phyloP scores from a whole-genome alignment of 768 basidiomycete species.

The Hericium rajendrae region DNA sequence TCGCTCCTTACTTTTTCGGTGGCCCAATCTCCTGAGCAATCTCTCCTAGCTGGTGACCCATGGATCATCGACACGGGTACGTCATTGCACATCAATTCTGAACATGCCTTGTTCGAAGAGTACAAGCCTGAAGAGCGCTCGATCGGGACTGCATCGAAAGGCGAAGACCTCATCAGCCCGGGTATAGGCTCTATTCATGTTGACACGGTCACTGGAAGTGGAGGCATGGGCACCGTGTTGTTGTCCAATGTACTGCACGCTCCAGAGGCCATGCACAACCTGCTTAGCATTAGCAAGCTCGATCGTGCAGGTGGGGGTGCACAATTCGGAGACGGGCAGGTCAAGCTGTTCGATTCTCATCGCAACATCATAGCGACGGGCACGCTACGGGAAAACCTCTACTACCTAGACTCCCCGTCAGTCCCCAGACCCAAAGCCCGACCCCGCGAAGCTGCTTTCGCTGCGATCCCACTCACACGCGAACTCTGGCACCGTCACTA shows the following conservation, averaged over 20 bases:
- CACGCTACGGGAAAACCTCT: too few species aligned
- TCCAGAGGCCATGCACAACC: not conserved
- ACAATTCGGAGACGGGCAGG: too few species aligned
- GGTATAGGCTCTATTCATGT: not conserved
- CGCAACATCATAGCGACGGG: too few species aligned
- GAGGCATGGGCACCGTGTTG: not conserved
- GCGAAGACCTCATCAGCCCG: not conserved
- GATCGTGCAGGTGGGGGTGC: not conserved
- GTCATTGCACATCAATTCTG: not conserved
- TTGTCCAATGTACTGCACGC: not conserved
- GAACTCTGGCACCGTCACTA: not conserved
- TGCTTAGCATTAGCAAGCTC: not conserved
- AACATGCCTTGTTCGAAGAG: not conserved
- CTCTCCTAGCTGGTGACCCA: not conserved
- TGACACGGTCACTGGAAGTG: not conserved
- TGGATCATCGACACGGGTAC: not conserved
- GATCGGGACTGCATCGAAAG: not conserved
- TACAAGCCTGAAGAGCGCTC: not conserved
- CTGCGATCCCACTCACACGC: not conserved
- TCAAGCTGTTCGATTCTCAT: too few species aligned
- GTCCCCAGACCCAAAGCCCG: not conserved
- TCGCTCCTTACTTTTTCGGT: not conserved
- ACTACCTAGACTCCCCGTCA: too few species aligned
- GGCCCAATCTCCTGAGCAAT: not conserved
- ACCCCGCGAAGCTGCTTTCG: not conserved